These are phyloP conservation scores for Centaurea solstitialis DNA, from an alignment of 129 eudicot genomes.

Conservation along the genomic window DNA sequence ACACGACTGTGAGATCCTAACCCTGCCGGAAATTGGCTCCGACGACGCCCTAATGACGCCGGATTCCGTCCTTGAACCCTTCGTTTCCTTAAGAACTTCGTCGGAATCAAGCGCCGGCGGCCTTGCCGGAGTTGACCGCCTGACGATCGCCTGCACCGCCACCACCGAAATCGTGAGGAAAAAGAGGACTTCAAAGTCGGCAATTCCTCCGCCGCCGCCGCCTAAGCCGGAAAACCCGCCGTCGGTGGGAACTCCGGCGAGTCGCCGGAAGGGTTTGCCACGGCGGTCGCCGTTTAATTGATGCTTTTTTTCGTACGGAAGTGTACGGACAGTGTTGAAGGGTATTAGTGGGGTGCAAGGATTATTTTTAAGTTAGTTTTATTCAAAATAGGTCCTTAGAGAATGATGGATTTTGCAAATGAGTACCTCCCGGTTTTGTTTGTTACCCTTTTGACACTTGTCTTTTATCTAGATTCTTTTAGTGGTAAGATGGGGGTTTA, in stretches of 20 bases:
- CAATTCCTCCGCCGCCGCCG: constrained; percentile 17
- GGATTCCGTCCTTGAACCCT: constrained; percentile 56
- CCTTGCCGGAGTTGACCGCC: constrained; percentile 21
- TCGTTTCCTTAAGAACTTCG: constrained; percentile 39
- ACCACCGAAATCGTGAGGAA: constrained; percentile 60
- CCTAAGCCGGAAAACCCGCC: constrained; percentile 22
- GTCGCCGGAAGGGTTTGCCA: constrained; percentile 76
- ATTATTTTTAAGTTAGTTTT: not conserved
- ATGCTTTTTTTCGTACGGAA: constrained; percentile 23
- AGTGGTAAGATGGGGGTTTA: not conserved
- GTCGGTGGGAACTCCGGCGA: constrained; percentile 12
- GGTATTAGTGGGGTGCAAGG: constrained; percentile 15
- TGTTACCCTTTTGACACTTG: not conserved
- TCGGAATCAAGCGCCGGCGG: constrained; percentile 47
- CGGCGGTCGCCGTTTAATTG: constrained; percentile 67
- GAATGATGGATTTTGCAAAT: constrained; percentile 1
- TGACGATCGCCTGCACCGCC: constrained; percentile 46
- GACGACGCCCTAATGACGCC: constrained; percentile 59
- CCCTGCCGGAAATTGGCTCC: constrained; percentile 46
- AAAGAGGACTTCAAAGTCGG: constrained; percentile 42
- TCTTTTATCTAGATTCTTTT: not conserved
- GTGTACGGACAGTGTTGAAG: constrained; percentile 7
- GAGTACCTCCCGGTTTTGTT: constrained; percentile 27
- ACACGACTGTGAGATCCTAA: constrained; percentile 32
- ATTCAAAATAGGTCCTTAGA: constrained; percentile 21